A percentile compares a stretch with the other conserved stretches of the same genome.
phyloP scores from a whole-genome alignment of 2,329 filamentous ascomycete species.

The Xylaria sp. region DNA sequence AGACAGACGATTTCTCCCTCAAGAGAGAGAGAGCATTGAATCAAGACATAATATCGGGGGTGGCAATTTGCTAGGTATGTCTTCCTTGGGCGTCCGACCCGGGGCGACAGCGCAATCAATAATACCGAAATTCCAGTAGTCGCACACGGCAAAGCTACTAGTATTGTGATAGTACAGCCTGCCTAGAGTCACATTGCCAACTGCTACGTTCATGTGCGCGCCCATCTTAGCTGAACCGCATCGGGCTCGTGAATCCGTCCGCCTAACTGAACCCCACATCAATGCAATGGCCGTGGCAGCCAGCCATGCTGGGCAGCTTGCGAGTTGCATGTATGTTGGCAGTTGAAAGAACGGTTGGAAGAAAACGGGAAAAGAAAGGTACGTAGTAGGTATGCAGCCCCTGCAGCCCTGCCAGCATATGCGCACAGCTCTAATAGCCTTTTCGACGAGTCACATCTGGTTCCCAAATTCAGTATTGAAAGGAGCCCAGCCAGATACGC shows the following conservation, averaged over 20 bases:
- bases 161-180: not conserved
- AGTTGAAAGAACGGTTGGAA: not conserved
- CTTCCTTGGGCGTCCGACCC: not conserved
- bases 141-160: not conserved
- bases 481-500: not conserved
- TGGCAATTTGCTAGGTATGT: not conserved
- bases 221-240: not conserved
- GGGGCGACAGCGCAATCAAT: not conserved
- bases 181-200: not conserved
- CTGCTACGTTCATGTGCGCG: not conserved
- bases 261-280: slow-evolving; percentile 16
- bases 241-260: not conserved
- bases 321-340: not conserved
- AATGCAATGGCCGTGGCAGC: no score
- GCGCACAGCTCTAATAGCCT: not conserved
- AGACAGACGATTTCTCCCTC: no score
- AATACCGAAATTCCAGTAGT: no score
- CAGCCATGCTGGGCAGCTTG: no score
- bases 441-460: not conserved
- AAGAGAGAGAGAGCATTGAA: no score
- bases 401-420: not conserved
- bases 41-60: no score
- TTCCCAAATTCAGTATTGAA: not conserved
- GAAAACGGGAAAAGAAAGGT: not conserved
- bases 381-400: not conserved